Conservation (phyloP, 1,284 basidiomycete species). For the Albatrellus sp. region DNA sequence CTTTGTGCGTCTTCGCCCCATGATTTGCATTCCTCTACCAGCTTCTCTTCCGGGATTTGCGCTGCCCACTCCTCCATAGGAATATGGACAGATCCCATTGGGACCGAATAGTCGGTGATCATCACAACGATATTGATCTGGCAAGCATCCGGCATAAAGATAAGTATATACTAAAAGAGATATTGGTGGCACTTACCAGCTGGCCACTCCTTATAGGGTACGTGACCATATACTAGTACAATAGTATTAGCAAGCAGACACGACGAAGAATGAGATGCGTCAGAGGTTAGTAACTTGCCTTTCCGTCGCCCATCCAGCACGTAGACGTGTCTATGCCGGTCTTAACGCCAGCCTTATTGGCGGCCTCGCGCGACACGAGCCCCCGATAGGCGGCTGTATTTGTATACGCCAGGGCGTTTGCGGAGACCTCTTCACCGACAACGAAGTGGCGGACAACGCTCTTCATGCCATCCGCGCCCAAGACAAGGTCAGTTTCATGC, state of each 20-base stretch:
- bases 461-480: conserved; percentile 38
- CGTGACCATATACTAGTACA: too few species aligned
- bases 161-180: too few species aligned
- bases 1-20: neutral
- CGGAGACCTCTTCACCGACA: conserved; percentile 17
- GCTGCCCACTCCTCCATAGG: neutral
- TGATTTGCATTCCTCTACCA: neutral
- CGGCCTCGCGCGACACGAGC: conserved; percentile 21
- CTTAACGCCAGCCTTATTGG: conserved; percentile 25
- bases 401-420: conserved; percentile 22
- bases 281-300: conserved; percentile 18
- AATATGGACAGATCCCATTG: neutral
- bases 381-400: conserved; percentile 32
- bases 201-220: too few species aligned
- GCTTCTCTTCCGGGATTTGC: neutral
- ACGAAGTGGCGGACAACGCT: conserved; percentile 25
- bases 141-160: too few species aligned
- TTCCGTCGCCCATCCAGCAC: conserved; percentile 29
- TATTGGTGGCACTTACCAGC: too few species aligned
- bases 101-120: neutral
- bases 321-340: conserved; percentile 23
- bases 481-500: conserved; percentile 30
- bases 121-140: conserved; percentile 3
- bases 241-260: too few species aligned
- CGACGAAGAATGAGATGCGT: too few species aligned